phyloP scores from a whole-genome alignment of 495 filamentous ascomycete genomes.

The Xylaria venustula region DNA sequence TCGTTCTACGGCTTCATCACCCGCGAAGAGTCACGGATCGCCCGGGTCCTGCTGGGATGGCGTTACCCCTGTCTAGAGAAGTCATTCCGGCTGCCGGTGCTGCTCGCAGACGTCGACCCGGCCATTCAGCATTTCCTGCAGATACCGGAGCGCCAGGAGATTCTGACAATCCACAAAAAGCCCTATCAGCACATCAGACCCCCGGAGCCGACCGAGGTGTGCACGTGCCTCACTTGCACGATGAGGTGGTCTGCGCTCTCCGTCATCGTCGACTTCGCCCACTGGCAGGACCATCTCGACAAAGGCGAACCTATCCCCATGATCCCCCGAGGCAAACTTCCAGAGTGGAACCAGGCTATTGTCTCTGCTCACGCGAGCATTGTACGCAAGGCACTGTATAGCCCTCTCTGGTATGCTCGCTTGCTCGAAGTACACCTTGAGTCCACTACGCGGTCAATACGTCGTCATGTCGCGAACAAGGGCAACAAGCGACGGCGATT shows the following conservation, averaged over 20 bases:
- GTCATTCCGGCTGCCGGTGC: conserved; percentile 49
- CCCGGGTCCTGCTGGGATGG: conserved; percentile 32
- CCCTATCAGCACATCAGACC: conserved; percentile 48
- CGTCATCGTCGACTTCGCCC: conserved; percentile 51
- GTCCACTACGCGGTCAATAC: conserved; percentile 49
- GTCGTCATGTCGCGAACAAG: conserved; percentile 45
- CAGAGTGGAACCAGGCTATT: conserved; percentile 47
- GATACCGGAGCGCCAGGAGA: conserved; percentile 34
- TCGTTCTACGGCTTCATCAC: conserved; percentile 39
- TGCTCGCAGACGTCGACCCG: conserved; percentile 39
- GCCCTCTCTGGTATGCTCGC: conserved; percentile 47
- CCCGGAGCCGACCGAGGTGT: conserved; percentile 39
- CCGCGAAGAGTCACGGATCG: conserved; percentile 38
- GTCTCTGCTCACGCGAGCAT: conserved; percentile 36
- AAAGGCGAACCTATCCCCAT: conserved; percentile 49
- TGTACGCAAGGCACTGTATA: conserved; percentile 40
- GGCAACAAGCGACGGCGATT: conserved; percentile 48
- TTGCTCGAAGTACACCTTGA: conserved; percentile 52
- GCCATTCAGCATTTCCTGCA: conserved; percentile 32
- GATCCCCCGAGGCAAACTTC: conserved; percentile 40
- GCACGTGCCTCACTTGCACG: conserved; percentile 53
- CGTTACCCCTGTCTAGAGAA: conserved; percentile 47
- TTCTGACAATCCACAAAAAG: conserved; percentile 37
- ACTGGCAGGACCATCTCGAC: conserved; percentile 53
- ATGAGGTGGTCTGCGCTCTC: conserved; percentile 53